Evolutionary conservation across 176 grass and related monocot genomes (phyloP), one percentile per base, ranked within the genome.

Genomic region (Panicum miliaceum): DNA sequence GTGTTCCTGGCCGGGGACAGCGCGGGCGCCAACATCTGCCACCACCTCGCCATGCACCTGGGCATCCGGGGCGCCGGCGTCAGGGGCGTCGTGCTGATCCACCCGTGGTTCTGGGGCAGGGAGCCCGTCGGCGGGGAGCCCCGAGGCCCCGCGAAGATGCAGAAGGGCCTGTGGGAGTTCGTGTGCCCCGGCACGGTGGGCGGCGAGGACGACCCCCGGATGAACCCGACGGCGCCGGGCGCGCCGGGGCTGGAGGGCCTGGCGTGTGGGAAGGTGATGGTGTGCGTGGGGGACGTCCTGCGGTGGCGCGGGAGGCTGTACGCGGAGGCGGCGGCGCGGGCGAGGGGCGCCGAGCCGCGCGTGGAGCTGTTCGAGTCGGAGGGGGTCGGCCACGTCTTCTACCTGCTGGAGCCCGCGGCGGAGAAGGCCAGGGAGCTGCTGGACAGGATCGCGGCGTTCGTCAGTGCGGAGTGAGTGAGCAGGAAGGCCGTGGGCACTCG

Each of bases 81-180:
- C 2, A 66, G 8, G 11, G 90, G 90, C 71, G 0, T 85, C 70
- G 82, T 88, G 43, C 82, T 85, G 38, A 85, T 91, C 77, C 90
- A 88, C 86, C 82, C 90, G 23, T 85, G 76, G 86, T 88, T 91
- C 90, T 86, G 79, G 82, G 82, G 79, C 35, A 91, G 34, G 64
- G 41, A 68, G n/a, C 77, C 76, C 57, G 22, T 84, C 53, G 71
- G 22, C 71, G 80, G 74, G 18, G 89, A 91, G 85, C 75, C 85
- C 14, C 62, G 77, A 4, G 23, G 59, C 57, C 5, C 8, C 13
- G 1, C 27, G 20, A 66, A 10, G 57, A 65, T 77, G 59, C 34
- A 85, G 59, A 81, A 88, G 89, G 64, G 77, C 9, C 41, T 86
- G 69, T 94, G 92, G 89, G 83, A 85, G 77, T 88, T 89, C 83